These are phyloP conservation scores for Geotrichum citri-aurantii DNA, from an alignment of 1,139 yeast genomes.

Conservation along the genomic window DNA sequence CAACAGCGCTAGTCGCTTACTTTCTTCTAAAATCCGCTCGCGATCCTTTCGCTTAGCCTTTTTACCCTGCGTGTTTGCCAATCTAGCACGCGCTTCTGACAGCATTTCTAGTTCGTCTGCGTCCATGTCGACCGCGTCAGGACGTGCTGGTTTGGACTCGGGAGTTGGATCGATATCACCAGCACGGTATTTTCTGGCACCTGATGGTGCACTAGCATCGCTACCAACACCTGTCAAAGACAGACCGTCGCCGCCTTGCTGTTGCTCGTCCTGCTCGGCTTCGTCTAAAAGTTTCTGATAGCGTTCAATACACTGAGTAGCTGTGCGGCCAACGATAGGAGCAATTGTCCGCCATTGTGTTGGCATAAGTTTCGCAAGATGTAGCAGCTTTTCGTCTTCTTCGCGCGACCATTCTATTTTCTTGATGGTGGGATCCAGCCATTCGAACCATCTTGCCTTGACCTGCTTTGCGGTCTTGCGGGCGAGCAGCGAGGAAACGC, in stretches of 20 bases:
- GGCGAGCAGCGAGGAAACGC: conserved; percentile 80
- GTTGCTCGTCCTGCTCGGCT: conserved; percentile 38
- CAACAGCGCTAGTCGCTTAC: conserved; percentile 64
- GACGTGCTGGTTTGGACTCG: conserved; percentile 78
- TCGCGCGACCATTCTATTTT: conserved; percentile 64
- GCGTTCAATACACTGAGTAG: conserved; percentile 83
- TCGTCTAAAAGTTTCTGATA: conserved; percentile 72
- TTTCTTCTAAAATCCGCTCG: conserved; percentile 72
- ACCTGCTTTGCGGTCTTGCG: conserved; percentile 89
- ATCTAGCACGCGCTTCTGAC: conserved; percentile 85
- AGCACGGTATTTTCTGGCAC: conserved; percentile 24
- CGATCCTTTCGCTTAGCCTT: conserved; percentile 89
- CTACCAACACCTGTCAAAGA: conserved; percentile 51
- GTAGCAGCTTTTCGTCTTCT: conserved; percentile 70
- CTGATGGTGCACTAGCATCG: conserved; percentile 38
- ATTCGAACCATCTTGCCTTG: conserved; percentile 89
- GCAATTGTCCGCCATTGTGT: conserved; percentile 94
- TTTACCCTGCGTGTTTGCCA: conserved; percentile 91
- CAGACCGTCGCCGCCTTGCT: conserved; percentile 34
- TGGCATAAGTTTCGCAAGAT: conserved; percentile 66
- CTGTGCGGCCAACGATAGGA: conserved; percentile 73
- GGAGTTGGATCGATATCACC: conserved; percentile 67
- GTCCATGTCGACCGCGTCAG: conserved; percentile 71
- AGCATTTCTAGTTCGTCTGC: conserved; percentile 92
- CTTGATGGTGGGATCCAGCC: conserved; percentile 68